Evolutionary conservation across 495 filamentous ascomycete genomes (phyloP).

Genomic region (Massariosphaeria phaeospora): DNA sequence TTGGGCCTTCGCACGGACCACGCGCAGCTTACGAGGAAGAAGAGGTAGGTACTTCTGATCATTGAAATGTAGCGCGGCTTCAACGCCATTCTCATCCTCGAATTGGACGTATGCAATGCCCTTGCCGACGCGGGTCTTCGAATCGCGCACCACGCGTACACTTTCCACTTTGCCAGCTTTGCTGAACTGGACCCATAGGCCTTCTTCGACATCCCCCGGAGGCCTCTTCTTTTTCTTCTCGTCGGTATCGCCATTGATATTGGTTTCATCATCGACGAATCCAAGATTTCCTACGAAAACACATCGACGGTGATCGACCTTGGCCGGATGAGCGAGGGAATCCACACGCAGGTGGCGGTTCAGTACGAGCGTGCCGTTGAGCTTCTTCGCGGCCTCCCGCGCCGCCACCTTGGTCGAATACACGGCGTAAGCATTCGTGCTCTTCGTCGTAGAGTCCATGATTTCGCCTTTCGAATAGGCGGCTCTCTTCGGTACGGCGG

Average conservation of each 20-base stretch:
- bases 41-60: constrained; percentile 91
- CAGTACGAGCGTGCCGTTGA: constrained; percentile 81
- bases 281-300: constrained; percentile 96
- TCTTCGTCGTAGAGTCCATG: constrained; percentile 82
- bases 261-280: constrained; percentile 81
- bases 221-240: constrained; percentile 60
- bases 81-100: constrained; percentile 77
- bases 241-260: constrained; percentile 51
- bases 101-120: constrained; percentile 99
- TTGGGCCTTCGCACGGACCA: constrained; percentile 73
- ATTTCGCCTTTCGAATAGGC: constrained; percentile 77
- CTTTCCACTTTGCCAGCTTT: constrained; percentile 81
- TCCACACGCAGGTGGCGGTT: constrained; percentile 89
- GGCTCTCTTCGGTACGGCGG: constrained; percentile 80
- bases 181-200: constrained; percentile 82
- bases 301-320: constrained; percentile 77
- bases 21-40: constrained; percentile 80
- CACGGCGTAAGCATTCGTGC: constrained; percentile 90
- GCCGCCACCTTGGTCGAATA: constrained; percentile 69
- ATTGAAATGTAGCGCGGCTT: constrained; percentile 77
- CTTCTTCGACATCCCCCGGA: constrained; percentile 91
- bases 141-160: constrained; percentile 87
- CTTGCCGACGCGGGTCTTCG: constrained; percentile 86
- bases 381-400: constrained; percentile 63
- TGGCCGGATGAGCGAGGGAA: constrained; percentile 77